Base-by-base conservation (phyloP, 768 basidiomycete species). In the Coprinopsis sp. region DNA sequence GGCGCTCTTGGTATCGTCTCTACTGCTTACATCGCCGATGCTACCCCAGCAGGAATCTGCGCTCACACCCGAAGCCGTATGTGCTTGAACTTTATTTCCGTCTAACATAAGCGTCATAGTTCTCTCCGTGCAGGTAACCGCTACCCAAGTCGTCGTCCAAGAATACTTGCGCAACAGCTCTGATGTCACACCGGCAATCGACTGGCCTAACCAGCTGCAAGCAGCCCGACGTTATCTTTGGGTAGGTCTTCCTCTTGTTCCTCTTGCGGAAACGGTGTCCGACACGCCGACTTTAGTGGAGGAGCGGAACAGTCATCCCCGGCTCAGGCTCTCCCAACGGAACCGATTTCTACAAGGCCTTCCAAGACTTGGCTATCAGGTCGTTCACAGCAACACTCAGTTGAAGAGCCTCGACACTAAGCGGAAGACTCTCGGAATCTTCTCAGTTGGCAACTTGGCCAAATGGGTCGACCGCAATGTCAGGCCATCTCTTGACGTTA, bases 1-100 rank as follows among this genome's bases (percentile, higher is more conserved):
- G 72, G 72, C 12, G 62, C 71, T 2, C n/a, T 73, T 40, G 72
- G 72, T 24, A 72, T 73, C 41, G 72, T 73, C 1, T 71, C 72
- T 1, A 73, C 72, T 18, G 72, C 72, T 6, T 59, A 54, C 45
- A 71, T 73, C 29, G 69, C 68, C 5, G 71, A 73, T 57, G 71
- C 71, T 19, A 73, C 71, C n/a, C 71, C 71, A 28, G 67, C 66
- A 64, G 70, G 64, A 39, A 61, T 72, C 14, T 73, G 71, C 47
- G 57, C 68, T 4, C 70, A 72, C 48, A 71, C 71, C 30, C 63
- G 69, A 42, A 62, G 68, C 48, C 70, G 71, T 64, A 49, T 47
- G 60, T 51, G n/a, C 6, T 33, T 27, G 16, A 30, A 36, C 39
- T 8, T 23, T 21, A 11, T 22, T n/a, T 7, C 5, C 19, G 12